Evolutionary conservation across 176 grass and related monocot species (phyloP).

Genomic region (Carex parvula): DNA sequence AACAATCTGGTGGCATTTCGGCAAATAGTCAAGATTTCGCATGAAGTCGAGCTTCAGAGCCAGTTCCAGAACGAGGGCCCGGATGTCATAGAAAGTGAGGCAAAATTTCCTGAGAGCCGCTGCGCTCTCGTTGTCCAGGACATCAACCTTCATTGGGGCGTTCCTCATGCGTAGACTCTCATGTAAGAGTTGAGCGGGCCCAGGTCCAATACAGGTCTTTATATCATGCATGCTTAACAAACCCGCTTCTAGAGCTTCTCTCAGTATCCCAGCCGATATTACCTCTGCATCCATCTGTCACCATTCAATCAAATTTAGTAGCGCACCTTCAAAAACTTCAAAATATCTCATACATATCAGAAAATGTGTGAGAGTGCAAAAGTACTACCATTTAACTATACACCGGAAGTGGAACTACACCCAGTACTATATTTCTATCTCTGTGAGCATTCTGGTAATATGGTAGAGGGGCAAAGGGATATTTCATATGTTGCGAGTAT

Average conservation of each 20-base stretch:
- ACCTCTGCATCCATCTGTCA: conserved; percentile 94
- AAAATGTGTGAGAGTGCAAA: not conserved
- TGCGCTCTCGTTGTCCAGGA: conserved; percentile 70
- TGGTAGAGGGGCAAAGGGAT: not conserved
- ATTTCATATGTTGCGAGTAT: not conserved
- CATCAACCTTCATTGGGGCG: conserved; percentile 64
- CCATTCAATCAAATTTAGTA: conserved; percentile 15
- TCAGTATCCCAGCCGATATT: conserved; percentile 82
- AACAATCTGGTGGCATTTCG: conserved; percentile 60
- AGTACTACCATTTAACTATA: not conserved
- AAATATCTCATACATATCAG: not conserved
- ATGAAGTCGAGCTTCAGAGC: conserved; percentile 75
- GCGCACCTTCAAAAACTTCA: not conserved
- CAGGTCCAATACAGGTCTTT: conserved; percentile 52
- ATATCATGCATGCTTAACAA: conserved; percentile 68
- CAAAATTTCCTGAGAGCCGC: conserved; percentile 64
- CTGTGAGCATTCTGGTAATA: not conserved
- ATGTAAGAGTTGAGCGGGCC: conserved; percentile 61
- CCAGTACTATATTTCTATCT: conserved; percentile 3
- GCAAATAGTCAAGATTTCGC: conserved; percentile 65
- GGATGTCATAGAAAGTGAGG: conserved; percentile 85
- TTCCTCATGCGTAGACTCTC: conserved; percentile 74
- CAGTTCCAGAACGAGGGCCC: conserved; percentile 78
- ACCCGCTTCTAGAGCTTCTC: conserved; percentile 71
- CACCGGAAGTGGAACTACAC: not conserved